A percentile compares a stretch with the other conserved stretches of the same genome.
phyloP scores from a whole-genome alignment of 1,284 basidiomycete genomes.

The Pyrrhoderma lamaoense region DNA sequence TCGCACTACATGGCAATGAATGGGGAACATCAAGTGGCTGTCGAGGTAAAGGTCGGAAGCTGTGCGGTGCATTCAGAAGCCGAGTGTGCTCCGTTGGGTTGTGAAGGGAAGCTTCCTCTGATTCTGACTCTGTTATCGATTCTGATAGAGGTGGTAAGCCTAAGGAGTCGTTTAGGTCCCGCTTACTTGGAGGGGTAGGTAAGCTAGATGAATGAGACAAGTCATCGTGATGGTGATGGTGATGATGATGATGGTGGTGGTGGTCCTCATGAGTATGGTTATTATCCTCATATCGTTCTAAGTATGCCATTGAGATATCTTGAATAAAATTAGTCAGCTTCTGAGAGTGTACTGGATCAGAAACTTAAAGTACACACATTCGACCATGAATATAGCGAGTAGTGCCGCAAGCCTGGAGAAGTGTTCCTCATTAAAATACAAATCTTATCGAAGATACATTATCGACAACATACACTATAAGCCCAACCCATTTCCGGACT shows the following conservation, averaged over 20 bases:
- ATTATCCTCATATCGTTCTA: conserved; percentile 41
- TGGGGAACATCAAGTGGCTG: too few species aligned
- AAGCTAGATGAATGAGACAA: too few species aligned
- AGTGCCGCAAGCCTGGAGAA: conserved; percentile 51
- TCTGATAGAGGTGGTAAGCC: too few species aligned
- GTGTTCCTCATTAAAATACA: neutral
- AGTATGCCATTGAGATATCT: conserved; percentile 53
- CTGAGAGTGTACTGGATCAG: conserved; percentile 28
- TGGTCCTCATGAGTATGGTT: conserved; percentile 13
- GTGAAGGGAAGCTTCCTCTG: too few species aligned
- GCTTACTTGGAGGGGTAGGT: too few species aligned
- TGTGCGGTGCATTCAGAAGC: neutral
- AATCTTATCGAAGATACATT: neutral
- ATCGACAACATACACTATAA: conserved; percentile 53
- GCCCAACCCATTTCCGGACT: conserved; percentile 50
- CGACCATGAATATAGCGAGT: conserved; percentile 63
- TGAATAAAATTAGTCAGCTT: conserved; percentile 27
- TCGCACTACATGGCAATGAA: too few species aligned
- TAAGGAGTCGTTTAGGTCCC: too few species aligned
- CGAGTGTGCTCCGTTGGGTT: neutral
- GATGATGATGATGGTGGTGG: conserved; percentile 13
- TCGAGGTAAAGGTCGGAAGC: too few species aligned
- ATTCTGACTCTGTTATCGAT: too few species aligned
- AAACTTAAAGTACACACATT: conserved; percentile 44
- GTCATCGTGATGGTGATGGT: neutral